Evolutionary conservation across 257 asterid species (phyloP).

Genomic region (Ajuga chamaepitys): DNA sequence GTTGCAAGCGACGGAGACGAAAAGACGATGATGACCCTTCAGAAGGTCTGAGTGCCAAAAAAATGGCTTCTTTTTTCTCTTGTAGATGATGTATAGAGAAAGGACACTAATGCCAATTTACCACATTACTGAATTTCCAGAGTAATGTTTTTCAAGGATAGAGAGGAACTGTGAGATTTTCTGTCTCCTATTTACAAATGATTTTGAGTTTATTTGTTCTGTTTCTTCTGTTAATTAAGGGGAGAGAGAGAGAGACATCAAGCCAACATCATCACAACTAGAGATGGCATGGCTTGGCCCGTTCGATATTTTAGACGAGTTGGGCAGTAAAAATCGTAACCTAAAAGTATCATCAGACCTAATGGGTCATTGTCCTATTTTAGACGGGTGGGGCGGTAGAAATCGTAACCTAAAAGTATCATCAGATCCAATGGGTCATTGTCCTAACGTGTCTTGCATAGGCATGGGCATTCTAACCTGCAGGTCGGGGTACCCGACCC

Average conservation of each 20-base stretch:
- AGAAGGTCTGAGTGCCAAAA: slow-evolving; percentile 30
- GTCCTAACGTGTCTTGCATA: no score
- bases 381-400: no score
- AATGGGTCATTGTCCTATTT: no score
- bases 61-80: background rate
- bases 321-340: no score
- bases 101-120: slow-evolving; percentile 8
- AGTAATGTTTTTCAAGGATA: background rate
- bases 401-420: no score
- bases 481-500: no score
- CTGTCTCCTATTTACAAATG: background rate
- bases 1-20: slow-evolving; percentile 23
- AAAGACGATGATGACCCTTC: slow-evolving; percentile 26
- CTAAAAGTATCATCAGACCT: no score
- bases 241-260: background rate
- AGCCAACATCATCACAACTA: background rate
- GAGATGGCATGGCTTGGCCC: no score
- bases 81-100: slow-evolving; percentile 17
- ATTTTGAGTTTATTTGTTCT: background rate
- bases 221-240: background rate
- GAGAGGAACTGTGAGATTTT: slow-evolving; percentile 8
- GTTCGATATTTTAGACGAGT: no score
- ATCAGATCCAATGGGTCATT: no score
- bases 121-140: background rate
- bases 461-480: no score